Evolutionary conservation across 805 yeast species (phyloP), one percentile per base, ranked within the genome.

Genomic region (Lachancea sp.): DNA sequence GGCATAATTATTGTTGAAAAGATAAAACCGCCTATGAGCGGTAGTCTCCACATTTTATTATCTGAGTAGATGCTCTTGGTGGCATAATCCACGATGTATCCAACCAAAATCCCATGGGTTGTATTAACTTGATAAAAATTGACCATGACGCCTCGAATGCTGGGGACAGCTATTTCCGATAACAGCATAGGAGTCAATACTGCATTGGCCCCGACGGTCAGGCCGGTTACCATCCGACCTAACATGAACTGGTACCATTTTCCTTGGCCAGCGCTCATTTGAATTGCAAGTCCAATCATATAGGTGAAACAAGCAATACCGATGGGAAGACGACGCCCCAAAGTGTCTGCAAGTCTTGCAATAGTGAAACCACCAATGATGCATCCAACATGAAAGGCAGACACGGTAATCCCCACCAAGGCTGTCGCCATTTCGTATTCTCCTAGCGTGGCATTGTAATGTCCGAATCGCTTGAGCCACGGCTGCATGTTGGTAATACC

Each of bases 191-290:
- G 85, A 17, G 78, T 80, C 42, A 78, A 67, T 24, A 84, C 83
- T 8, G 87, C 77, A 19, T 80, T 65, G 26, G 74, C 69, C 34
- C 90, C 90, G 42, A 82, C 81, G 29, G 83, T 79, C 5, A 80
- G 43, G n/a, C 92, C 92, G 20, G 79, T 73, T 34, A 82, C 62
- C 35, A 74, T 69, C 62, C 84, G 68, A 28, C 84, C 85, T 46
- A 78, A 62, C 48, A 73, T 68, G 52, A 68, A 70, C 59, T 78
- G 83, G 55, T 72, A 75, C 83, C 83, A 78, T 22, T 67, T 61
- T 23, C 58, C 47, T 22, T 67, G 62, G 23, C 58, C 47, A 4
- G 82, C 65, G 11, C 80, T 60, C 37, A 78, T 75, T 58, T 78
- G 83, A 43, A 78, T 68, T 25, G 73, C 52, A 33, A 76, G 69